Base-by-base conservation (phyloP, 805 yeast species). In the Cyberlindnera veronae region DNA sequence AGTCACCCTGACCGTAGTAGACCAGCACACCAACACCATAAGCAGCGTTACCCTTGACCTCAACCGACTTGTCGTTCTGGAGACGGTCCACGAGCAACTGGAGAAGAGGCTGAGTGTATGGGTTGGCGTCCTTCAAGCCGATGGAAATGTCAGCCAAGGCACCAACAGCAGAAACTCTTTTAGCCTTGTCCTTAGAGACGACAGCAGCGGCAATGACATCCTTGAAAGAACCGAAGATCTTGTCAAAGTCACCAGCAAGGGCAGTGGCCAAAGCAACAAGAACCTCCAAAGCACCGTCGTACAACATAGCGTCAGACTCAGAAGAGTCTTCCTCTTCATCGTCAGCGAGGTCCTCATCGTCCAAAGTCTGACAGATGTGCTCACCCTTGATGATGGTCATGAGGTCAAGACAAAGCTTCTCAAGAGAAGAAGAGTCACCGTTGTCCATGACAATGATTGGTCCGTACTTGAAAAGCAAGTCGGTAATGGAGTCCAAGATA, bases 1-100 rank as follows among this genome's bases (percentile, higher is more conserved):
- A 72, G 48, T 55, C 44, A 17, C 48, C 51, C 14, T 62, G 46
- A 21, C 81, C 68, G 42, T 74, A 54, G 54, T 71, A 68, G 34
- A 74, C 62, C 45, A 89, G 65, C 45, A 89, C 64, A 54, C 99
- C 99, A 51, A 86, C 79, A 71, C 98, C 99, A 62, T 88, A 93
- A 14, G 97, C 96, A 38, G 97, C 91, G 54, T 89, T 86, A 54
- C 96, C 90, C 66, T 91, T 84, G 44, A 88, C 97, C 59, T 88
- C 95, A 48, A 85, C 70, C 13, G 93, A 83, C 56, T 78, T 78
- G 60, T 84, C 89, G 57, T 79, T 79, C 41, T 83, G 74, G 46
- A 91, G 71, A 50, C 83, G 80, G 44, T 77, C 72, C 36, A 76
- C 69, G 60, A 93, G 83, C 29, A 82, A 69, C 59, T 81, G 78